A percentile compares a stretch with the other conserved stretches of the same genome.
Evolutionary conservation across 2,329 filamentous ascomycete genomes (phyloP).

Genomic region (Pseudogymnoascus sp.): DNA sequence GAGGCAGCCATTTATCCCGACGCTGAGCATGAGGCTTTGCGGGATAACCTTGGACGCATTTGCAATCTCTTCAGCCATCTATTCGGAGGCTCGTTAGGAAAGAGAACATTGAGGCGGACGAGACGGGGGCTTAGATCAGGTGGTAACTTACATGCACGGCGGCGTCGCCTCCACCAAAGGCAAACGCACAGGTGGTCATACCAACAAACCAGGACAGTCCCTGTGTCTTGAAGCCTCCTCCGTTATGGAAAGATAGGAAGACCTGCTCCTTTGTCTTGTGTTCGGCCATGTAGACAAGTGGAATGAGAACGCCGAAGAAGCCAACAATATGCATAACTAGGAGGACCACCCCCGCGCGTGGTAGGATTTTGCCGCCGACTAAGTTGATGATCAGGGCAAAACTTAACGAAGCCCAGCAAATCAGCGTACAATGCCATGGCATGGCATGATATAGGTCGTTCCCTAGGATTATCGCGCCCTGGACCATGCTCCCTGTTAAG

Average conservation of each 20-base stretch:
- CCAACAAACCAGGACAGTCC: slow-evolving; percentile 39
- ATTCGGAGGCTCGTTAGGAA: not conserved
- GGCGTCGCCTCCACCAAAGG: slow-evolving; percentile 28
- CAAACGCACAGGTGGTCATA: slow-evolving; percentile 31
- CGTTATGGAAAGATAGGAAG: slow-evolving; percentile 37
- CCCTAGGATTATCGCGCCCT: slow-evolving; percentile 35
- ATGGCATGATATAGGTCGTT: slow-evolving; percentile 31
- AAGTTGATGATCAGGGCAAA: slow-evolving; percentile 44
- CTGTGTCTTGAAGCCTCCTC: slow-evolving; percentile 35
- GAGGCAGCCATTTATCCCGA: not conserved
- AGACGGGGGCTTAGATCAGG: not conserved
- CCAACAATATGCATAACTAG: slow-evolving; percentile 36
- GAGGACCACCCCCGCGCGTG: slow-evolving; percentile 42
- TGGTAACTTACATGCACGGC: not conserved
- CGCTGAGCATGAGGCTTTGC: not conserved
- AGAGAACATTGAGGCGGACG: not conserved
- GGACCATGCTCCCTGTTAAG: slow-evolving; percentile 40
- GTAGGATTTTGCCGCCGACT: slow-evolving; percentile 35
- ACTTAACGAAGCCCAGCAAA: slow-evolving; percentile 39
- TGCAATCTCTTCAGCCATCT: slow-evolving; percentile 48
- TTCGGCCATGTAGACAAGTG: slow-evolving; percentile 28
- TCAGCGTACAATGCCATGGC: slow-evolving; percentile 41
- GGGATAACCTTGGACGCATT: slow-evolving; percentile 48
- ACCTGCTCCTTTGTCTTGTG: slow-evolving; percentile 29
- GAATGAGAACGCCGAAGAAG: slow-evolving; percentile 32